Evolutionary conservation across 352 stramenopile genomes (phyloP), one percentile per base, ranked within the genome.

Genomic region (Phytophthora ohioensis): DNA sequence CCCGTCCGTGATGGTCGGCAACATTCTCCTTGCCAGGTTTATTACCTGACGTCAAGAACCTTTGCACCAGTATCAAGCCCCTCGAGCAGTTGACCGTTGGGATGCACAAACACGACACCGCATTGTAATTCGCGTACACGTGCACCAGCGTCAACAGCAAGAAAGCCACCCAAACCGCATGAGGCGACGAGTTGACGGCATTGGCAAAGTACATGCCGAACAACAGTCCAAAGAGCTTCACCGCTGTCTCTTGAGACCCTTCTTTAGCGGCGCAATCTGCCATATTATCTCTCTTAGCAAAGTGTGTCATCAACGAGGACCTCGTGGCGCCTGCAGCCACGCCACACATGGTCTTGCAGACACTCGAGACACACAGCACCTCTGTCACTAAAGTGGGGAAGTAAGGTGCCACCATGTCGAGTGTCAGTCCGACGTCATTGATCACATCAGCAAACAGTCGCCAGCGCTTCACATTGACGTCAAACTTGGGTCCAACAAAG

Each of bases 381-480:
- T 92, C 58, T 0, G 87, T 94, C 27, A 92, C 85, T 56, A 90
- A 58, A 53, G 67, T 66, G n/a, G 84, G 84, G 55, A 90, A 90
- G 70, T 89, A 85, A 0, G 87, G 87, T 39, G 87, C 87, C 15
- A 94, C 69, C 84, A 94, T 94, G 48, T 94, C 87, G 2, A 99
- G 71, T 39, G 93, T 97, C 13, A 99, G 82, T 3, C 92, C 96
- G 30, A 99, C 76, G 83, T 99, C 95, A 76, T 99, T 99, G 54
- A 98, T 95, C 32, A 99, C 85, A 84, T 99, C 97, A 11, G 97
- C 97, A 73, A 99, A 98, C 0, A 99, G 82, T 32, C 97, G 82
- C 89, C 97, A 99, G 78, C 98, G 90, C 82, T 98, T 98, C 46
- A 98, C 95, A 78, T 99, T 93, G 13, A 91, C 75, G 82, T 99